These are phyloP conservation scores for Boletus subluridellus DNA, from an alignment of 1,284 basidiomycete species.

Conservation along the genomic window DNA sequence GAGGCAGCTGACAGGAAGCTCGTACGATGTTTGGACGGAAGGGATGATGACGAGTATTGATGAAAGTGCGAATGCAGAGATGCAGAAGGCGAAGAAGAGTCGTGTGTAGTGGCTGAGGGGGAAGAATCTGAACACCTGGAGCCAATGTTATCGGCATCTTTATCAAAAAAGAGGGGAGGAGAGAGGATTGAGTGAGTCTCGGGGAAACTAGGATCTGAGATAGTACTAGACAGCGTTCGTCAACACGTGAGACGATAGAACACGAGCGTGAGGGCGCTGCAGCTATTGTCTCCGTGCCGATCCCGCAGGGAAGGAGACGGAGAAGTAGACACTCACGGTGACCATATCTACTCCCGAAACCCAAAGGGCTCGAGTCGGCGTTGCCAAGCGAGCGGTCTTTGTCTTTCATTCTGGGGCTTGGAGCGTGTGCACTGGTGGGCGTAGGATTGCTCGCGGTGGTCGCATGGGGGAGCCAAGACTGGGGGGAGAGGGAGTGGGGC, in stretches of 20 bases:
- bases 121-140: slow-evolving; percentile 20
- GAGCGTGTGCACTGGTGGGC: not conserved
- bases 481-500: slow-evolving; percentile 6
- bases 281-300: slow-evolving; percentile 4
- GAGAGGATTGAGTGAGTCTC: slow-evolving; percentile 4
- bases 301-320: not conserved
- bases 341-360: not conserved
- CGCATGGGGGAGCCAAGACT: slow-evolving; percentile 21
- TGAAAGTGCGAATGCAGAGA: slow-evolving; percentile 5
- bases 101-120: slow-evolving; percentile 9
- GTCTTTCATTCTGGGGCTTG: slow-evolving; percentile 10
- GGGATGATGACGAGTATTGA: slow-evolving; percentile 3
- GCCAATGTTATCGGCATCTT: slow-evolving; percentile 19
- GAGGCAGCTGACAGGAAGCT: slow-evolving; percentile 57
- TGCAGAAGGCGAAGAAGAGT: slow-evolving; percentile 8
- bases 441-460: not conserved
- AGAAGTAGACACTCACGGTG: slow-evolving; percentile 15
- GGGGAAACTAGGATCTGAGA: slow-evolving; percentile 3
- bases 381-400: slow-evolving; percentile 15
- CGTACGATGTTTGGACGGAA: slow-evolving; percentile 35
- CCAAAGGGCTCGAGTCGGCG: slow-evolving; percentile 3
- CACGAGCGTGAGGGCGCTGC: not conserved
- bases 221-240: not conserved
- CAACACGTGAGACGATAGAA: slow-evolving; percentile 1
- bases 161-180: not conserved